phyloP scores from a whole-genome alignment of 192 early-diverging fungal genomes.

The Jimgerdemannia flammicorona region DNA sequence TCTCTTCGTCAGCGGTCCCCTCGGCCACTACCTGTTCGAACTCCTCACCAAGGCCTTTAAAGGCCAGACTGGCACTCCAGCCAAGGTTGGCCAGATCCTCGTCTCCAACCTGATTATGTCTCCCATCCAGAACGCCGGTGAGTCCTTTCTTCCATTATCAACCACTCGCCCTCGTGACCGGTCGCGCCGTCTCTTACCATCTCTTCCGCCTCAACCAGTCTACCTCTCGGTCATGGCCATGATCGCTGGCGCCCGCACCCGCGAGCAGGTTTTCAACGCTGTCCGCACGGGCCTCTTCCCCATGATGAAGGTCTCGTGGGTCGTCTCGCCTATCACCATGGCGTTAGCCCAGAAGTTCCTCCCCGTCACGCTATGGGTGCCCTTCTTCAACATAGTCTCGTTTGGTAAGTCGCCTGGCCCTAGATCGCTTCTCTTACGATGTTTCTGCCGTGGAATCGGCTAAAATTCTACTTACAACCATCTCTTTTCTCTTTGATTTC shows the following conservation, averaged over 20 bases:
- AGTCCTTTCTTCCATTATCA: conserved; percentile 2
- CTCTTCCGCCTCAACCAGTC: conserved; percentile 34
- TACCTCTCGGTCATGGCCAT: conserved; percentile 81
- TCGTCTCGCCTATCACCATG: conserved; percentile 77
- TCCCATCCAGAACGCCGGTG: conserved; percentile 83
- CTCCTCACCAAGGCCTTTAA: conserved; percentile 71
- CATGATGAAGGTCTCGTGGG: conserved; percentile 83
- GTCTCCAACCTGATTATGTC: conserved; percentile 75
- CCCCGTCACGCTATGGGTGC: conserved; percentile 77
- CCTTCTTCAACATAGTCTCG: conserved; percentile 86
- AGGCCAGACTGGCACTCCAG: conserved; percentile 57
- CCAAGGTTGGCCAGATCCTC: conserved; percentile 70
- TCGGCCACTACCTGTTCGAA: conserved; percentile 80
- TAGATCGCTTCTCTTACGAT: neutral
- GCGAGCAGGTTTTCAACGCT: conserved; percentile 44
- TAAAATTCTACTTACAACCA: neutral
- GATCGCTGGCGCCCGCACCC: conserved; percentile 67
- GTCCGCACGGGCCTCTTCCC: conserved; percentile 59
- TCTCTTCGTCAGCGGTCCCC: conserved; percentile 74
- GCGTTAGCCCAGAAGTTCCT: conserved; percentile 75
- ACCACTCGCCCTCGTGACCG: neutral
- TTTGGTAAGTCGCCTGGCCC: conserved; percentile 44
- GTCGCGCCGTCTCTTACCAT: neutral
- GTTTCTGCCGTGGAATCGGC: too few species aligned
- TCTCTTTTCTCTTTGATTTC: conserved; percentile 4